Conservation (phyloP, 805 yeast genomes). For the Candida jianshihensis region DNA sequence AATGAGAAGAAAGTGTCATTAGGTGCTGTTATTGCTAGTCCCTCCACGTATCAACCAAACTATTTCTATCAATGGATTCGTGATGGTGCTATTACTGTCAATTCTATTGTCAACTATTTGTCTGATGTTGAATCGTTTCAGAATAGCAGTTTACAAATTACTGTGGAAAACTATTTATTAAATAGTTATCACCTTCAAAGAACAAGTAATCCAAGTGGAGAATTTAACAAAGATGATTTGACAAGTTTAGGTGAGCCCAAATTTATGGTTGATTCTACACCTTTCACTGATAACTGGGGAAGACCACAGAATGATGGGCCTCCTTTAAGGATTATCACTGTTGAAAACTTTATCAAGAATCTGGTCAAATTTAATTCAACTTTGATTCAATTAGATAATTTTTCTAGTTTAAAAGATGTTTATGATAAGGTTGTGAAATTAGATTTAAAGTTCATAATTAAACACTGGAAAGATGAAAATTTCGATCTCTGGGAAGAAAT, state of each 20-base stretch:
- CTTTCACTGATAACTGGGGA: constrained; percentile 75
- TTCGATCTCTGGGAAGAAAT: constrained; percentile 95
- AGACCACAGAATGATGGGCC: constrained; percentile 97
- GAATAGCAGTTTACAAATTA: constrained; percentile 18
- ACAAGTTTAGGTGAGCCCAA: constrained; percentile 87
- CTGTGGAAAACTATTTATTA: constrained; percentile 55
- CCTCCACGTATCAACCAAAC: constrained; percentile 64
- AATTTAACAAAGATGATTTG: constrained; percentile 33
- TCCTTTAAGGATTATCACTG: constrained; percentile 66
- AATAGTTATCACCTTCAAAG: constrained; percentile 59
- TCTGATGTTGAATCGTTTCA: constrained; percentile 31
- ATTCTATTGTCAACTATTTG: constrained; percentile 51
- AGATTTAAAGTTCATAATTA: constrained; percentile 59
- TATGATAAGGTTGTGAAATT: constrained; percentile 51
- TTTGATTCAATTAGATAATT: constrained; percentile 23
- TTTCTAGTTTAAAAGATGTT: constrained; percentile 26
- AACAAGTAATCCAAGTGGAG: constrained; percentile 62
- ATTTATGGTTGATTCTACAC: constrained; percentile 56
- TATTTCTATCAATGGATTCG: constrained; percentile 89
- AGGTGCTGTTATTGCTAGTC: constrained; percentile 84
- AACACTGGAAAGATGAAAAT: constrained; percentile 57
- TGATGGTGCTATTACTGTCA: constrained; percentile 78
- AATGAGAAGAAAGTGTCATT: constrained; percentile 33
- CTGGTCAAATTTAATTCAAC: constrained; percentile 27
- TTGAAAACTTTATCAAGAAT: constrained; percentile 45